Evolutionary conservation across 108 stramenopile species (phyloP).

Genomic region (Pseudonitzschia multiseries): DNA sequence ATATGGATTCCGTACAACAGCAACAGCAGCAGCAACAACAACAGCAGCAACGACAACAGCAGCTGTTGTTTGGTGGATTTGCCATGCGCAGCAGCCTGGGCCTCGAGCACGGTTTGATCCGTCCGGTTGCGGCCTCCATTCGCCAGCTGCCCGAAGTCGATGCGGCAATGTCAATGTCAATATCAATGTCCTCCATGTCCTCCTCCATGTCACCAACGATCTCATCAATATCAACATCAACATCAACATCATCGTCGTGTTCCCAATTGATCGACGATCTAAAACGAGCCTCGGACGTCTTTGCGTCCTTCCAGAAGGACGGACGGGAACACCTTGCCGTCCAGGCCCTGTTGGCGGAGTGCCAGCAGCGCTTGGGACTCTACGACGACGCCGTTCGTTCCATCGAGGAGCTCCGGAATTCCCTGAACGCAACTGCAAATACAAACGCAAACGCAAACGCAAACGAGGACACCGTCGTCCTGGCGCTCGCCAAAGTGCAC

Average conservation of each 20-base stretch:
- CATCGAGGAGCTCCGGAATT: constrained; percentile 24
- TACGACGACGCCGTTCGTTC: constrained; percentile 27
- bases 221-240: too few relatives aligned
- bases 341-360: constrained; percentile 47
- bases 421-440: background rate
- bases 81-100: constrained; percentile 25
- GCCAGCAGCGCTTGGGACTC: constrained; percentile 34
- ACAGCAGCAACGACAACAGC: too few relatives aligned
- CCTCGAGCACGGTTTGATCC: constrained; percentile 21
- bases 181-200: constrained; percentile 9
- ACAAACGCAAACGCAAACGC: background rate
- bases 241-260: too few relatives aligned
- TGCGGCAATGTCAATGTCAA: background rate
- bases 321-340: constrained; percentile 41
- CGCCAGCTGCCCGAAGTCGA: constrained; percentile 51
- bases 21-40: too few relatives aligned
- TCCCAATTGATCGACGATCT: constrained; percentile 64
- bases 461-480: constrained; percentile 14
- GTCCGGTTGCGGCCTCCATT: constrained; percentile 28
- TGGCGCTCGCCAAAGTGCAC: constrained; percentile 42
- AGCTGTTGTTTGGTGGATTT: constrained; percentile 4
- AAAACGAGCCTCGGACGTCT: constrained; percentile 54
- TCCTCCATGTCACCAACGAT: constrained; percentile 27
- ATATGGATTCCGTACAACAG: too few relatives aligned
- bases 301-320: constrained; percentile 40